These are phyloP conservation scores for Thinopyrum elongatum DNA, from an alignment of 176 grass and related monocot species.

Conservation along the genomic window DNA sequence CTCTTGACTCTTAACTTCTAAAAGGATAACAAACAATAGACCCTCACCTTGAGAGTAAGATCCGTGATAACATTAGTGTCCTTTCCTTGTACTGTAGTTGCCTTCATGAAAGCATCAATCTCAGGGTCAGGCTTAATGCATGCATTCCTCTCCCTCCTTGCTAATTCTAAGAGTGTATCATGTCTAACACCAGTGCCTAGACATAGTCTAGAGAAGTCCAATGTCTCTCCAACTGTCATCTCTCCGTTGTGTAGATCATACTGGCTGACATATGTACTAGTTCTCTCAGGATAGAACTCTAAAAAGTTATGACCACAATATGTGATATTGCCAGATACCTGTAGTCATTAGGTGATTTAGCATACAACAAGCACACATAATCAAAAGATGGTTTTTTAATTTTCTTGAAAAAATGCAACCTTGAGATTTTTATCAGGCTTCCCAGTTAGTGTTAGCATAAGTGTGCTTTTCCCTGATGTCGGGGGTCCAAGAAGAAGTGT, in stretches of 20 bases:
- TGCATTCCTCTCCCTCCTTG: slow-evolving; percentile 56
- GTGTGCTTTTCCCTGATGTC: slow-evolving; percentile 64
- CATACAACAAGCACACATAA: neutral
- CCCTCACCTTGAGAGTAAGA: slow-evolving; percentile 59
- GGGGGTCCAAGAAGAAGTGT: slow-evolving; percentile 81
- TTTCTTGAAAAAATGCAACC: slow-evolving; percentile 27
- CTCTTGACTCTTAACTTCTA: neutral
- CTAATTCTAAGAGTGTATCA: slow-evolving; percentile 59
- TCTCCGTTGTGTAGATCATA: slow-evolving; percentile 58
- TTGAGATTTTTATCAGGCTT: slow-evolving; percentile 60
- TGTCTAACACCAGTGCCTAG: slow-evolving; percentile 57
- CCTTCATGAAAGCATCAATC: slow-evolving; percentile 71
- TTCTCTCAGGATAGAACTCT: slow-evolving; percentile 60
- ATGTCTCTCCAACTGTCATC: slow-evolving; percentile 74
- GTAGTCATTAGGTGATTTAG: neutral
- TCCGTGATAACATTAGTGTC: slow-evolving; percentile 54
- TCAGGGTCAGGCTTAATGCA: slow-evolving; percentile 68
- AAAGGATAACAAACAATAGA: neutral
- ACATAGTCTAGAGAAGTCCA: slow-evolving; percentile 63
- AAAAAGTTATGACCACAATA: slow-evolving; percentile 58
- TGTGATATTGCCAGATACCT: slow-evolving; percentile 53
- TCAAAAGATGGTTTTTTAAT: neutral
- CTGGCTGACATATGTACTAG: slow-evolving; percentile 72
- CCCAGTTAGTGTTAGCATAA: slow-evolving; percentile 60
- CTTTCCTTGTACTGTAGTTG: slow-evolving; percentile 51